Evolutionary conservation across 75 land plant species (phyloP), one percentile per base, ranked within the genome.

Genomic region (Selaginella tamariscina): DNA sequence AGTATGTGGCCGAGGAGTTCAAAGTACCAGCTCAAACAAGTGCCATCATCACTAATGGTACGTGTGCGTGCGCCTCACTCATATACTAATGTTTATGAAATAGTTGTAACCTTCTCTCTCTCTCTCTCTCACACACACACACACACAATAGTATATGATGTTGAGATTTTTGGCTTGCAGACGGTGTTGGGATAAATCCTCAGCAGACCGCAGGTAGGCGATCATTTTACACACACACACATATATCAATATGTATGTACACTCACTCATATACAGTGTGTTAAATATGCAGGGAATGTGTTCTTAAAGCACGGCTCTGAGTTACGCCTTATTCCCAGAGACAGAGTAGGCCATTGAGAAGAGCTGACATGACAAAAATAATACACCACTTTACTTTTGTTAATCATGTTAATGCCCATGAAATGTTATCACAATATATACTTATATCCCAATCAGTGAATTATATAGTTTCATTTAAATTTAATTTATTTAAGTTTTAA

Each of bases 21-120:
- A 94, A 95, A 65, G 98, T 94, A 2, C 98, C 98, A 24, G 95
- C 98, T n/a, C 96, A 90, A 64, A 94, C 98, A 56, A 94, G 98
- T 75, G 98, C 98, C 20, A 91, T 94, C 71, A 94, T 94, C 80
- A 94, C 98, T 54, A 87, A 90, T 66, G 98, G 98, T 94, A 72
- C 21, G 64, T 18, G 26, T 39, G n/a, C n/a, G n/a, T n/a, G n/a
- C n/a, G n/a, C n/a, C n/a, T n/a, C n/a, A n/a, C n/a, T n/a, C n/a
- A n/a, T n/a, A n/a, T n/a, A n/a, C n/a, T n/a, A n/a, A n/a, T n/a
- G n/a, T n/a, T n/a, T n/a, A n/a, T n/a, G n/a, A n/a, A n/a, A n/a
- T n/a, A n/a, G n/a, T 39, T 39, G 11, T 39, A 5, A 5, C 11
- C 49, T 39, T 39, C 15, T 39, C 49, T 39, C 15, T 39, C 49